Evolutionary conservation across 228 moss, liverwort and hornwort genomes (phyloP), one percentile per base, ranked within the genome.

Genomic region (Sphagnum fallax): DNA sequence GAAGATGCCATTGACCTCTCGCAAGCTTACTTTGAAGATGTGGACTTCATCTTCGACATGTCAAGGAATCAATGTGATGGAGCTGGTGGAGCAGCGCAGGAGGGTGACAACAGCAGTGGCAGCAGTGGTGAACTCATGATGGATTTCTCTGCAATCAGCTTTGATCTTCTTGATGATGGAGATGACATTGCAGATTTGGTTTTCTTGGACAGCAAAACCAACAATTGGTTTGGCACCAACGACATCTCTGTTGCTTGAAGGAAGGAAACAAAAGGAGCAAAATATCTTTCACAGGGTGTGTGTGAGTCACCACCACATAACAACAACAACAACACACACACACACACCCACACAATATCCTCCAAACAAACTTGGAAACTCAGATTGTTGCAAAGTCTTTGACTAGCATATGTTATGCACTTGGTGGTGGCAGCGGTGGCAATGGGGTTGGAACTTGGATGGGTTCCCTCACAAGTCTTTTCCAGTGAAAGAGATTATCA

Each of bases 1-100:
- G 32, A 32, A 32, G 32, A 32, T 32, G 32, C 3, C 32, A 32
- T 32, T 6, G 74, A 76, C 65, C 70, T 89, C 18, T 84, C 78
- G 0, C 73, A 80, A 16, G 72, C 73, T 0, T 83, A 80, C 4
- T 62, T 83, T 0, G 59, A 76, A 0, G 87, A 92, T 5, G 32
- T 32, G 32, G 92, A 90, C 16, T 88, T 92, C 47, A 71, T 86
- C 8, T 84, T 90, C 52, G 89, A 92, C 61, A 85, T 92, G 0
- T 77, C 85, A 0, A 50, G 32, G 32, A 32, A 32, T 32, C 32
- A 68, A 8, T 69, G 67, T 11, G 79, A 73, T 4, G 82, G 32
- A 32, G 32, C 32, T 32, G 32, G 32, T 32, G 32, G 32, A 32
- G 32, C 32, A 32, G 32, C 32, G 32, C 32, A 65, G 4, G 72